A percentile compares a stretch with the other conserved stretches of the same genome.
Evolutionary conservation across 1,139 yeast species (phyloP).

Genomic region (Arxiozyma heterogenica): DNA sequence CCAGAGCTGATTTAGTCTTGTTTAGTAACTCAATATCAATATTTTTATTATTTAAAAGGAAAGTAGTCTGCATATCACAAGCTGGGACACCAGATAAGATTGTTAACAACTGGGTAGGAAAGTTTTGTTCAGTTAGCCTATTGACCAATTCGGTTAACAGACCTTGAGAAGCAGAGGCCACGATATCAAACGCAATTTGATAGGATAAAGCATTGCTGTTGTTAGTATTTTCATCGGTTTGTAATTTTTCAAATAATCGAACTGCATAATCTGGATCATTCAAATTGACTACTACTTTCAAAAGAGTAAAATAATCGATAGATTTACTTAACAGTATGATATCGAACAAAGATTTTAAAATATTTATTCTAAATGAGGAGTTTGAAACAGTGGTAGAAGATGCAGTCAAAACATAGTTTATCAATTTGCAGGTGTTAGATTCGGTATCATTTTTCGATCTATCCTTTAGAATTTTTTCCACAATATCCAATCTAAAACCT

Average conservation of each 20-base stretch:
- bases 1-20: slow-evolving; percentile 71
- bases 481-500: slow-evolving; percentile 75
- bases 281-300: slow-evolving; percentile 81
- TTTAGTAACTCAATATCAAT: slow-evolving; percentile 77
- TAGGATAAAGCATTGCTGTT: slow-evolving; percentile 43
- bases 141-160: slow-evolving; percentile 54
- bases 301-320: slow-evolving; percentile 73
- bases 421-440: slow-evolving; percentile 46
- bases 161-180: slow-evolving; percentile 88
- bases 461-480: slow-evolving; percentile 49
- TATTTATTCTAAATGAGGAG: slow-evolving; percentile 54
- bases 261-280: slow-evolving; percentile 68
- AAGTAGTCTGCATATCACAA: slow-evolving; percentile 85
- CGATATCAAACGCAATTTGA: slow-evolving; percentile 94
- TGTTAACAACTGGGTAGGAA: slow-evolving; percentile 47
- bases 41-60: slow-evolving; percentile 75
- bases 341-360: slow-evolving; percentile 54
- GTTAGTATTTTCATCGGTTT: slow-evolving; percentile 31
- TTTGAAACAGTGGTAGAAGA: slow-evolving; percentile 58
- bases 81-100: slow-evolving; percentile 91
- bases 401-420: slow-evolving; percentile 71
- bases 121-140: slow-evolving; percentile 37
- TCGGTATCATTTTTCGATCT: slow-evolving; percentile 38
- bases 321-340: slow-evolving; percentile 48
- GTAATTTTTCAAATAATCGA: slow-evolving; percentile 52